These are phyloP conservation scores for Metschnikowia lunata DNA, from an alignment of 805 yeast species.

Conservation along the genomic window DNA sequence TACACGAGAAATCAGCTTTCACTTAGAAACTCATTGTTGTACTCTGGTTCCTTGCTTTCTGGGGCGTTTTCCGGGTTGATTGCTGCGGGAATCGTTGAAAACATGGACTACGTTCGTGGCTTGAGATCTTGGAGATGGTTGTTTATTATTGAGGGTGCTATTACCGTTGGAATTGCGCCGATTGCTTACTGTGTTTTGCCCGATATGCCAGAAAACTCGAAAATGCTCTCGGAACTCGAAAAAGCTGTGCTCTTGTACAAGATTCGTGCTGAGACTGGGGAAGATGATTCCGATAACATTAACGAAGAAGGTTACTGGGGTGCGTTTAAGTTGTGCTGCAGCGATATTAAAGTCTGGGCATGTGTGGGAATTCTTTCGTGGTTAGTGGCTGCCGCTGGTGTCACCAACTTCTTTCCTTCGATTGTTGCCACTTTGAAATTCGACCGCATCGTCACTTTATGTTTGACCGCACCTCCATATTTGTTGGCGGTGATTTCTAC, in stretches of 20 bases:
- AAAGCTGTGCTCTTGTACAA: slow-evolving; percentile 41
- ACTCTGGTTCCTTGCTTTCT: slow-evolving; percentile 47
- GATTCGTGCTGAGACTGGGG: slow-evolving; percentile 37
- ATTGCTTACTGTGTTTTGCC: slow-evolving; percentile 47
- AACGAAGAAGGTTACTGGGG: slow-evolving; percentile 34
- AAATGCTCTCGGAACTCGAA: slow-evolving; percentile 42
- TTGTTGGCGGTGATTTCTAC: slow-evolving; percentile 47
- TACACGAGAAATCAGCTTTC: slow-evolving; percentile 48
- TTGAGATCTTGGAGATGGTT: slow-evolving; percentile 49
- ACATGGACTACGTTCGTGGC: slow-evolving; percentile 22
- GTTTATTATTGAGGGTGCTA: slow-evolving; percentile 52
- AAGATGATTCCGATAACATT: slow-evolving; percentile 34
- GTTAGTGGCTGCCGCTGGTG: slow-evolving; percentile 57
- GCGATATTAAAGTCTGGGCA: slow-evolving; percentile 46
- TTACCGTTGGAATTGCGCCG: slow-evolving; percentile 45
- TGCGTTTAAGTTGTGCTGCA: slow-evolving; percentile 33
- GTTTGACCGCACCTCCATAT: slow-evolving; percentile 59
- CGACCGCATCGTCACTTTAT: slow-evolving; percentile 45
- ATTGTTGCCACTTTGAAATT: slow-evolving; percentile 55
- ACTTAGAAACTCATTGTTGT: slow-evolving; percentile 46
- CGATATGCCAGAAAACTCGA: slow-evolving; percentile 49
- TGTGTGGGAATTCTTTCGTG: slow-evolving; percentile 41
- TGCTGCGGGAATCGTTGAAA: slow-evolving; percentile 48
- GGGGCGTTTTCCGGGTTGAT: slow-evolving; percentile 55
- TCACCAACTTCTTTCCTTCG: slow-evolving; percentile 58